Evolutionary conservation across 495 filamentous ascomycete species (phyloP).

Genomic region (Daldinia concentrica): DNA sequence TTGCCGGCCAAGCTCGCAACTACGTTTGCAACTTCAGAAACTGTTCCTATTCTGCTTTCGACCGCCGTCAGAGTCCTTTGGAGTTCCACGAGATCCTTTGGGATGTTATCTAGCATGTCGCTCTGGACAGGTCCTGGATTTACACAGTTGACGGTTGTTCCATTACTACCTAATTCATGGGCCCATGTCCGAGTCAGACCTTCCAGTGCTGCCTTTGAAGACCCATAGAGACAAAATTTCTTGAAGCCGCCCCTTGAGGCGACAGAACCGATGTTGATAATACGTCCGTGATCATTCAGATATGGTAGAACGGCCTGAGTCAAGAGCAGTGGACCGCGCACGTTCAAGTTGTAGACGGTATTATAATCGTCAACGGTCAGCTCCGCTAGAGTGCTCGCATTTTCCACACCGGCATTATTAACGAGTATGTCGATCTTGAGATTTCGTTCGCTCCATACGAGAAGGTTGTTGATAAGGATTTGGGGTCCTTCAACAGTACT

Average conservation of each 20-base stretch:
- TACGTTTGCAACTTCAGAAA: slow-evolving; percentile 67
- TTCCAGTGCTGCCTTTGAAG: slow-evolving; percentile 74
- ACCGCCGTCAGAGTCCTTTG: slow-evolving; percentile 61
- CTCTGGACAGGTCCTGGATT: slow-evolving; percentile 71
- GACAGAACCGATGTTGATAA: slow-evolving; percentile 66
- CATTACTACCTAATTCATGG: slow-evolving; percentile 68
- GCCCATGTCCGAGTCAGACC: slow-evolving; percentile 70
- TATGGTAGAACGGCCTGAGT: slow-evolving; percentile 64
- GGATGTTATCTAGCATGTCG: slow-evolving; percentile 65
- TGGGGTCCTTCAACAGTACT: slow-evolving; percentile 28
- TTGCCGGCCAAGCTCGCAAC: slow-evolving; percentile 62
- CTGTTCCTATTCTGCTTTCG: slow-evolving; percentile 63
- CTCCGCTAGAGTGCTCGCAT: slow-evolving; percentile 58
- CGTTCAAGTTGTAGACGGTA: slow-evolving; percentile 62
- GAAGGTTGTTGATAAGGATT: slow-evolving; percentile 12
- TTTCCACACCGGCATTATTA: slow-evolving; percentile 65
- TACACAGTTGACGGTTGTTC: slow-evolving; percentile 70
- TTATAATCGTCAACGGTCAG: slow-evolving; percentile 70
- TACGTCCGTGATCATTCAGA: slow-evolving; percentile 56
- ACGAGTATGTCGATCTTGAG: slow-evolving; percentile 70
- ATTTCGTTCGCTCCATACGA: slow-evolving; percentile 23
- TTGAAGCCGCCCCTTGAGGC: slow-evolving; percentile 54
- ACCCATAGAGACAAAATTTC: slow-evolving; percentile 58
- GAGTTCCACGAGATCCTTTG: slow-evolving; percentile 62
- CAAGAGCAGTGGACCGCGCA: slow-evolving; percentile 71